Base-by-base conservation (phyloP, 306 rosid genomes). In the Trifolium fragiferum region DNA sequence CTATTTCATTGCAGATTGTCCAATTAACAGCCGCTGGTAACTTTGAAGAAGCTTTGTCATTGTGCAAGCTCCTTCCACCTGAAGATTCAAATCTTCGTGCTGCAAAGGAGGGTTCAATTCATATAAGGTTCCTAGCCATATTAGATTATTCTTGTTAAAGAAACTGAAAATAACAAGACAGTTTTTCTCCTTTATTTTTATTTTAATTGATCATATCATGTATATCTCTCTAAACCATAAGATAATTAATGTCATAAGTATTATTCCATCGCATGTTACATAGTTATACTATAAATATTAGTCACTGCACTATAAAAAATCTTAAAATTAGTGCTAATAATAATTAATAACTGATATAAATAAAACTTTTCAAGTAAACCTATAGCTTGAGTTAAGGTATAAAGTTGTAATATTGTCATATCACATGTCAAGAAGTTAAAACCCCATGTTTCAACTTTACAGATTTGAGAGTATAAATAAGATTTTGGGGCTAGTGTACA, bases 1-100 rank as follows among this genome's bases (percentile, higher is more conserved):
- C 47, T 18, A 80, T 80, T 54, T 41, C 68, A 12, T 65, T 80
- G 89, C 86, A 92, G 98, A 95, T 95, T 75, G 96, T 95, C 71
- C 99, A 95, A 86, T 84, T 95, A 81, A 95, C 99, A 64, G 99
- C 99, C 8, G 90, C 99, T 75, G 96, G 98, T 46, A 84, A 95
- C 87, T 95, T 95, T 73, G 98, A 92, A 70, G 99, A 95, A 85
- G 99, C 99, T 19, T 83, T 95, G 90, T 93, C 98, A 68, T 83
- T 95, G 84, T 95, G 99, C 87, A 89, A 95, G 85, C 89, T 95
- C 83, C 98, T 95, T 85, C 98, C 99, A 11, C 96, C 97, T 19
- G 98, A 95, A 92, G 98, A 92, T 77, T 86, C 96, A 65, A 95
- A 86, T 80, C 99, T 89, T 59, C 88, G 99, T 76, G 89, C 91